Base-by-base conservation (phyloP, 202 grass and related monocot genomes). In the Bolboschoenoplectus hybrid region DNA sequence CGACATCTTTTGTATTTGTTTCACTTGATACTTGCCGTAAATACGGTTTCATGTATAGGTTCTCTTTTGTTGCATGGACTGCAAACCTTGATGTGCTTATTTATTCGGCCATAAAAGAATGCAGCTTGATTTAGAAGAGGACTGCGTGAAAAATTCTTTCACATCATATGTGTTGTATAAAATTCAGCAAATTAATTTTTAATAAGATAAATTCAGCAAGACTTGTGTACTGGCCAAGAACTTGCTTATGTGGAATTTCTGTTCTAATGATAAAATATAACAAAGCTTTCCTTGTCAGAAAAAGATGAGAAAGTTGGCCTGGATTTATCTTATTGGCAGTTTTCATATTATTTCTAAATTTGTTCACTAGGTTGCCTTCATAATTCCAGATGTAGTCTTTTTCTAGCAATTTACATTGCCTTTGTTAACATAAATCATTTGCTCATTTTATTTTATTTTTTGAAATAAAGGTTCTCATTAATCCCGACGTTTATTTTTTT, bases 21-120 rank as follows among this genome's bases (percentile, higher is more conserved):
- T 84, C 34, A 55, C 51, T 68, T 60, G 36, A 68, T 66, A 84
- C 20, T 46, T 63, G 46, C 50, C 8, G 45, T 84, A 68, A 69
- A 84, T 84, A 84, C 3, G 64, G 64, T 50, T 69, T 83, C 20
- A 36, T 84, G 82, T 84, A 84, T 67, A 84, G 81, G 26, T 63
- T 14, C 7, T 67, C 43, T 51, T 69, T 41, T 69, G 26, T 53
- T 83, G 44, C 81, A 51, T 57, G 51, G 51, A 78, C 74, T 78
- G 74, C 74, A 78, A 78, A 78, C 6, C 13, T 78, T 34, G 34
- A 78, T 40, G 12, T 56, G 13, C 50, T 57, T 78, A 78, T 78
- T 78, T 56, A 78, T 78, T 78, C 3, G 35, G 32, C 51, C 57
- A 36, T 57, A 78, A 77, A 26, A 39, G 7, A 78, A 78, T 56